phyloP scores from a whole-genome alignment of 768 basidiomycete genomes.

The Gloeostereum incarnatum region DNA sequence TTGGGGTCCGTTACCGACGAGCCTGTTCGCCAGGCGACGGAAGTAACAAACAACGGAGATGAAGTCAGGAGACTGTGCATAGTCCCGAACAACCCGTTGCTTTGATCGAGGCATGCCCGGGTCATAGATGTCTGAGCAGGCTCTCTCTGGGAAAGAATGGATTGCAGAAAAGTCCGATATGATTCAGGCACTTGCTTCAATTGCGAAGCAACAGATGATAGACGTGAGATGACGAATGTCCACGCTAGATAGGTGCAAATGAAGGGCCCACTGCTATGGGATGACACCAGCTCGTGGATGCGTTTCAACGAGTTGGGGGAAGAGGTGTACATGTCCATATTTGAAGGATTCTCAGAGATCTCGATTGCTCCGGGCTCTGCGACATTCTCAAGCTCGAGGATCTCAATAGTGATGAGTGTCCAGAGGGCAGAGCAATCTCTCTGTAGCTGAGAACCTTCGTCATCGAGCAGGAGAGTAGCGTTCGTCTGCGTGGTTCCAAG shows the following conservation, averaged over 20 bases:
- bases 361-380: conserved; percentile 43
- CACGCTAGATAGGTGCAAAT: conserved; percentile 72
- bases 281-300: conserved; percentile 59
- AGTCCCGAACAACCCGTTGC: conserved; percentile 51
- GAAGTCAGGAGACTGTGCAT: conserved; percentile 50
- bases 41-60: conserved; percentile 71
- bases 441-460: conserved; percentile 56
- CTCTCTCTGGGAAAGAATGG: conserved; percentile 40
- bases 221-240: conserved; percentile 71
- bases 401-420: conserved; percentile 72
- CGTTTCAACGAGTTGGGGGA: conserved; percentile 54
- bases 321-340: conserved; percentile 45
- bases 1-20: conserved; percentile 70
- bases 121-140: conserved; percentile 49
- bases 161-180: conserved; percentile 48
- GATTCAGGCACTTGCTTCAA: conserved; percentile 42
- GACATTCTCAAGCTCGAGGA: conserved; percentile 69
- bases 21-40: conserved; percentile 58
- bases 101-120: conserved; percentile 43
- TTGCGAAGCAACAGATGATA: conserved; percentile 36
- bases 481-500: conserved; percentile 60
- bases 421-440: conserved; percentile 67
- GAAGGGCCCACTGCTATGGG: conserved; percentile 53
- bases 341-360: conserved; percentile 36
- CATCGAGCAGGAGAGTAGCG: conserved; percentile 59